Percentiles rank a stretch among this genome's conserved stretches.
These are phyloP conservation scores for Fonsecaea multimorphosa DNA, from an alignment of 2,329 filamentous ascomycete species.

Conservation along the genomic window DNA sequence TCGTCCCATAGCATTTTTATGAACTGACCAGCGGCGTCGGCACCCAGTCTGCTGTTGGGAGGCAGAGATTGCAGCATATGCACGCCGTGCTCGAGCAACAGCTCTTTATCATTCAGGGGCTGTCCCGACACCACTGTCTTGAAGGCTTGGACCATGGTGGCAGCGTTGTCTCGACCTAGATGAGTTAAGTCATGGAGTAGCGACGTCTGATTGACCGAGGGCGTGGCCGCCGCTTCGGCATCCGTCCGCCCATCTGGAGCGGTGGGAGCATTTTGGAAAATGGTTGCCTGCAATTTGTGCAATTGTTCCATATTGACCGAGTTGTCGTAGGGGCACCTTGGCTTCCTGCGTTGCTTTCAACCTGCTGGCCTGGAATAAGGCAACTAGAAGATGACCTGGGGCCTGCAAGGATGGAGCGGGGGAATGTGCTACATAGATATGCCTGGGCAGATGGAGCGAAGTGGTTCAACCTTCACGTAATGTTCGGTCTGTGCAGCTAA, in stretches of 20 bases:
- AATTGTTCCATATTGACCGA: conserved; percentile 15
- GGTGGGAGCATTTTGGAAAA: conserved; percentile 13
- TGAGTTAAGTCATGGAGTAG: conserved; percentile 50
- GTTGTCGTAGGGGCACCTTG: background rate
- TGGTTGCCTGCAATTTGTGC: conserved; percentile 12
- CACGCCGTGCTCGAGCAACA: conserved; percentile 59
- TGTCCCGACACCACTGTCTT: conserved; percentile 53
- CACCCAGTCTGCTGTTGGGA: conserved; percentile 56
- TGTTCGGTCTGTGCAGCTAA: background rate
- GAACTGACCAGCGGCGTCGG: conserved; percentile 57
- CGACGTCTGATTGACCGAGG: conserved; percentile 48
- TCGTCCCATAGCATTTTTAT: conserved; percentile 61
- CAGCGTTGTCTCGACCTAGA: conserved; percentile 48
- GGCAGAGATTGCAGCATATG: conserved; percentile 60
- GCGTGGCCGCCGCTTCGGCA: conserved; percentile 44
- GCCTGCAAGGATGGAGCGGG: conserved; percentile 1
- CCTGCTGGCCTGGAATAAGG: background rate
- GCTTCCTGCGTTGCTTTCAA: background rate
- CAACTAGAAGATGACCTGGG: background rate
- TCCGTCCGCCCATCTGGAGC: conserved; percentile 57
- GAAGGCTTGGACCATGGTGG: conserved; percentile 50
- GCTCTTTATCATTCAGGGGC: conserved; percentile 55
- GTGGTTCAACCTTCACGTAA: background rate
- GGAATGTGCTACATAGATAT: conserved; percentile 12
- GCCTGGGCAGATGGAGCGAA: background rate